phyloP scores from a whole-genome alignment of 768 basidiomycete species.

The Lentinula sp. region DNA sequence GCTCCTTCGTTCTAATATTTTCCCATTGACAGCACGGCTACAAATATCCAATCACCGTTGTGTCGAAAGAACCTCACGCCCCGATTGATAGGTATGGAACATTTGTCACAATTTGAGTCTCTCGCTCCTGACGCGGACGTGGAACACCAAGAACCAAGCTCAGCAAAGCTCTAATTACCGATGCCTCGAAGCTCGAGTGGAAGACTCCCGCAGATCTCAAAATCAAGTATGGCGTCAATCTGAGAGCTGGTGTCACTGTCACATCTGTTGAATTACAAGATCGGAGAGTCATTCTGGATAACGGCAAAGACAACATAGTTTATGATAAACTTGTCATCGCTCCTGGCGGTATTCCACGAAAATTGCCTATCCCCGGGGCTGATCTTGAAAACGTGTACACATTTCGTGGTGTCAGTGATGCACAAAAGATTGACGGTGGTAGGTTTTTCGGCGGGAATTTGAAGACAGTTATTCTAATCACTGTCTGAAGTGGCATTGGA shows the following conservation, averaged over 20 bases:
- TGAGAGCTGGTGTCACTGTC: conserved; percentile 61
- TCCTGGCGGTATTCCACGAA: conserved; percentile 65
- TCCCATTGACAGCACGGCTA: conserved; percentile 57
- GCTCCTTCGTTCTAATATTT: background rate
- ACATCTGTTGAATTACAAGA: conserved; percentile 58
- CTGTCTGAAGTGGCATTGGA: conserved; percentile 49
- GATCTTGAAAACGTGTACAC: conserved; percentile 74
- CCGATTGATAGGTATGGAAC: conserved; percentile 73
- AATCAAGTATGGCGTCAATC: conserved; percentile 63
- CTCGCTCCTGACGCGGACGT: conserved; percentile 3
- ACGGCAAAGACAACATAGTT: conserved; percentile 48
- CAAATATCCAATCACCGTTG: conserved; percentile 66
- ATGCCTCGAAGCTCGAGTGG: conserved; percentile 73
- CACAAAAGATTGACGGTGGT: conserved; percentile 70
- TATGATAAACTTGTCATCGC: conserved; percentile 83
- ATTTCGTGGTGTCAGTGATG: conserved; percentile 63
- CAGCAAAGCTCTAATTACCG: conserved; percentile 79
- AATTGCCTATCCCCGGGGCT: conserved; percentile 71
- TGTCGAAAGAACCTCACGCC: conserved; percentile 72
- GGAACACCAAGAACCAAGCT: conserved; percentile 62
- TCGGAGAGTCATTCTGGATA: conserved; percentile 58
- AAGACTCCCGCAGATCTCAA: conserved; percentile 67
- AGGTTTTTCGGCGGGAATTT: conserved; percentile 10
- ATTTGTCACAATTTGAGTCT: background rate
- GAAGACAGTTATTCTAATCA: background rate